Base-by-base conservation (phyloP, 2,329 filamentous ascomycete genomes). In the Nigrospora osmanthi region DNA sequence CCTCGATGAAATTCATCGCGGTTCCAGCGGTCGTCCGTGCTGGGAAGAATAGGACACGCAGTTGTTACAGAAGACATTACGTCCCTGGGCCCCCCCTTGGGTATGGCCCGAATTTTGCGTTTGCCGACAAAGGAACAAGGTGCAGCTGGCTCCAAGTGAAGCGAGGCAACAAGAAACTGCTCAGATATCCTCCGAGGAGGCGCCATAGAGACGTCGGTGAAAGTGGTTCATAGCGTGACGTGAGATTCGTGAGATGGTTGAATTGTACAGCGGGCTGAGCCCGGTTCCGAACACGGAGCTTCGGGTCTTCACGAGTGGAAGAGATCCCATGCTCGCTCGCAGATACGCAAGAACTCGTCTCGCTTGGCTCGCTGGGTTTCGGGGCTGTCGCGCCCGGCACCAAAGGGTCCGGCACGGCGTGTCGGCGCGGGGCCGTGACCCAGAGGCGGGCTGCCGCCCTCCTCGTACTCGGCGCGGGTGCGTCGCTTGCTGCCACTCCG, bases 311-410 rank as follows among this genome's bases (percentile, higher is more conserved):
- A 96, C 50, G 89, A 95, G 71, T 97, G 93, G 67, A 97, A 95
- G 28, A 98, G 68, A 69, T 98, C 93, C 93, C 93, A 98, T 10
- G 93, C 93, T 58, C 88, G 76, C 54, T 88, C 82, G 62, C 91
- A 96, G 41, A 97, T 70, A 45, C 78, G 73, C 52, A 98, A 71
- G 60, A 98, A 98, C 63, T 95, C 89, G 37, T 95, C 89, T 61
- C 89, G 89, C 80, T 97, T 97, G 59, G 79, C 83, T 55, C 80
- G 76, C 62, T 88, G 84, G 6, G 83, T 88, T 55, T 93, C 89
- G 9, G 87, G 89, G 53, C 82, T 90, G 59, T 93, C 89, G 49
- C 87, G 75, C 34, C 87, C 87, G 45, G 87, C 85, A 33, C 86
- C 87, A 57, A 93, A 93, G 1, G 86, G 86, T 9, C 87, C 83